Percentiles rank a stretch among this genome's conserved stretches.
phyloP scores from a whole-genome alignment of 2,329 filamentous ascomycete genomes.

The Diatrype stigma region DNA sequence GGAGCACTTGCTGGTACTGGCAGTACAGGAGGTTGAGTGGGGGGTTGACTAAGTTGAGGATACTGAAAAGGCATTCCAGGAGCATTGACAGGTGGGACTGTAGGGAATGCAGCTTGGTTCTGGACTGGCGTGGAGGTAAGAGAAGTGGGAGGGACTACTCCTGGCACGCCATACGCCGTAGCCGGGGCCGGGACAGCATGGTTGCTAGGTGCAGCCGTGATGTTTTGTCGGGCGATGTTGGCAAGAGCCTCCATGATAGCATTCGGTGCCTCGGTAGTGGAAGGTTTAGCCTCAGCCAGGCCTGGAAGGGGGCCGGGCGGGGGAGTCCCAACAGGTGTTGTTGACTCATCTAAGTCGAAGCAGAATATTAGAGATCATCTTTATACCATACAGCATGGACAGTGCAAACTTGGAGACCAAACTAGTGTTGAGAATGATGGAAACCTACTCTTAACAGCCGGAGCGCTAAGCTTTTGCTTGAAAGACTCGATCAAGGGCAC shows the following conservation, averaged over 20 bases:
- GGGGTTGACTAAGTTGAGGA: slow-evolving; percentile 38
- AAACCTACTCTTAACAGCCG: slow-evolving; percentile 60
- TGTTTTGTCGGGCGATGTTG: slow-evolving; percentile 75
- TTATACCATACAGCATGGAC: slow-evolving; percentile 6
- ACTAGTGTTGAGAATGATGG: slow-evolving; percentile 3
- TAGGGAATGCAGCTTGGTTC: slow-evolving; percentile 7
- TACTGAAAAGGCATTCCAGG: slow-evolving; percentile 41
- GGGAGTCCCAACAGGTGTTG: slow-evolving; percentile 65
- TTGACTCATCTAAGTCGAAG: slow-evolving; percentile 56
- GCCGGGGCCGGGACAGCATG: slow-evolving; percentile 35
- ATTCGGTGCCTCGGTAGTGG: slow-evolving; percentile 40
- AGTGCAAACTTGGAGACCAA: background rate
- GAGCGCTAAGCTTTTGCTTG: slow-evolving; percentile 71
- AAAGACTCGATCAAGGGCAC: slow-evolving; percentile 72
- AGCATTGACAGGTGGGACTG: slow-evolving; percentile 57
- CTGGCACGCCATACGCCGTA: slow-evolving; percentile 19
- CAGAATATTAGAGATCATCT: slow-evolving; percentile 34
- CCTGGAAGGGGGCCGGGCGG: slow-evolving; percentile 38
- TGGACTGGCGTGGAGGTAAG: slow-evolving; percentile 27
- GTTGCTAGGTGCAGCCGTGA: slow-evolving; percentile 41
- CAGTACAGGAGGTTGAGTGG: slow-evolving; percentile 26
- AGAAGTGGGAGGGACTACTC: slow-evolving; percentile 26
- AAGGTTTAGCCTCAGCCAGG: slow-evolving; percentile 25
- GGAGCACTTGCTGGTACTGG: slow-evolving; percentile 33
- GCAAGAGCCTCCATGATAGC: slow-evolving; percentile 76